phyloP scores from a whole-genome alignment of 768 basidiomycete species.

The Boletus rubescentipes region DNA sequence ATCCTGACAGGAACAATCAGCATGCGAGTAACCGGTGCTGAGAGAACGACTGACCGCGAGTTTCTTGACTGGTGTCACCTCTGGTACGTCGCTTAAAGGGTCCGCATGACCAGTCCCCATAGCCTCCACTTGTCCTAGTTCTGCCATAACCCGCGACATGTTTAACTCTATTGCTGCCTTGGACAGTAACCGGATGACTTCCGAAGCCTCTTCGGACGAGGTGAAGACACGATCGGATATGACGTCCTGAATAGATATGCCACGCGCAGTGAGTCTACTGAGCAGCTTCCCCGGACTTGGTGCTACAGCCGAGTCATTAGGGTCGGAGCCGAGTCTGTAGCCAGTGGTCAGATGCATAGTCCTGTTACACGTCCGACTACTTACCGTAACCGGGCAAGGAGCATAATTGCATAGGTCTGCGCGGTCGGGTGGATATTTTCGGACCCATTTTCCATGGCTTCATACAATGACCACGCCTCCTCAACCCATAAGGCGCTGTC shows the following conservation, averaged over 20 bases:
- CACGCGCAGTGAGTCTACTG: conserved; percentile 43
- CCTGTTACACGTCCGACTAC: conserved; percentile 10
- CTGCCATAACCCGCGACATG: conserved; percentile 47
- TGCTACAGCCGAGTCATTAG: conserved; percentile 15
- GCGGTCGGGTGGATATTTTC: conserved; percentile 52
- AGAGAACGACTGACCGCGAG: conserved; percentile 35
- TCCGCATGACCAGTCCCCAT: conserved; percentile 43
- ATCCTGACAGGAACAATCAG: conserved; percentile 8
- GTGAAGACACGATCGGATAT: conserved; percentile 57
- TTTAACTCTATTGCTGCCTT: conserved; percentile 58
- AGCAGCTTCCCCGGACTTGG: conserved; percentile 37
- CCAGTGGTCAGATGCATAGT: conserved; percentile 11
- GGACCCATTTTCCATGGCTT: conserved; percentile 47
- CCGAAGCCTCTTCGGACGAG: conserved; percentile 53
- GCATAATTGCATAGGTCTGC: conserved; percentile 67
- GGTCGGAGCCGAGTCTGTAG: conserved; percentile 40
- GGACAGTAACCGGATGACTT: conserved; percentile 56
- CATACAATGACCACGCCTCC: conserved; percentile 60
- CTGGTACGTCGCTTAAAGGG: conserved; percentile 52
- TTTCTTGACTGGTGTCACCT: conserved; percentile 59
- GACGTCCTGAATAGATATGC: conserved; percentile 50
- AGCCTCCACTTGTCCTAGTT: conserved; percentile 55
- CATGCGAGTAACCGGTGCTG: background rate
- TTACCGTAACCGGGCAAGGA: conserved; percentile 57
- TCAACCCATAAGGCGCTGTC: conserved; percentile 57